Evolutionary conservation across 2,329 filamentous ascomycete genomes (phyloP).

Genomic region (Aschersonia sp.): DNA sequence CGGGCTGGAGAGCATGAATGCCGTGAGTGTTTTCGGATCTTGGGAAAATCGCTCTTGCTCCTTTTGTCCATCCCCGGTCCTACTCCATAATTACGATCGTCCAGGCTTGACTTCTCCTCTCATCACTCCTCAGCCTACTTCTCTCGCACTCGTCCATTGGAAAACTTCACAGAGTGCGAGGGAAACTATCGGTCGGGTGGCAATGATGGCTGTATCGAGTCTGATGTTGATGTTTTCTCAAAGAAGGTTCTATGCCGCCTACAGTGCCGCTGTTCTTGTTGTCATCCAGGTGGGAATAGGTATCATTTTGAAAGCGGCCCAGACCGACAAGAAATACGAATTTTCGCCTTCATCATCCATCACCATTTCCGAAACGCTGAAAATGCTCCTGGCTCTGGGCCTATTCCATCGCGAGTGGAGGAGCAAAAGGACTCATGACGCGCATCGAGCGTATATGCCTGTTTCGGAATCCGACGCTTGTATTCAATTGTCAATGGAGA

Average conservation of each 20-base stretch:
- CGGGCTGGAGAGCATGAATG: too few relatives aligned
- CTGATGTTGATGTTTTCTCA: conserved; percentile 4
- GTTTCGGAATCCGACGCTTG: background rate
- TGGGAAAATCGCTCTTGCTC: too few relatives aligned
- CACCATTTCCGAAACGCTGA: conserved; percentile 17
- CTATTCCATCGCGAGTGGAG: conserved; percentile 15
- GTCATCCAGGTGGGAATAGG: conserved; percentile 19
- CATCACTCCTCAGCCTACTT: too few relatives aligned
- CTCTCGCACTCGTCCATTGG: too few relatives aligned
- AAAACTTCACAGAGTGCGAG: too few relatives aligned
- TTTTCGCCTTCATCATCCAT: conserved; percentile 17
- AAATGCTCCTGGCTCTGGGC: conserved; percentile 14
- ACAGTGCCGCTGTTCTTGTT: conserved; percentile 10
- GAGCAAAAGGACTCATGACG: background rate
- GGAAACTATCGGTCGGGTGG: too few relatives aligned
- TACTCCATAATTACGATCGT: too few relatives aligned
- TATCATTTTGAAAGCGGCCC: conserved; percentile 17
- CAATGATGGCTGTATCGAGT: background rate
- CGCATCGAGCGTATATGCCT: background rate
- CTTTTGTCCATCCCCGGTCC: too few relatives aligned
- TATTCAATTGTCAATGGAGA: too few relatives aligned
- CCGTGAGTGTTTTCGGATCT: too few relatives aligned
- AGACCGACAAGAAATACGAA: conserved; percentile 11
- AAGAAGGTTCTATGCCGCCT: conserved; percentile 11
- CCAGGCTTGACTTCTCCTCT: too few relatives aligned